phyloP scores from a whole-genome alignment of 116 monocot species.

The Dioscorea cayenensis region DNA sequence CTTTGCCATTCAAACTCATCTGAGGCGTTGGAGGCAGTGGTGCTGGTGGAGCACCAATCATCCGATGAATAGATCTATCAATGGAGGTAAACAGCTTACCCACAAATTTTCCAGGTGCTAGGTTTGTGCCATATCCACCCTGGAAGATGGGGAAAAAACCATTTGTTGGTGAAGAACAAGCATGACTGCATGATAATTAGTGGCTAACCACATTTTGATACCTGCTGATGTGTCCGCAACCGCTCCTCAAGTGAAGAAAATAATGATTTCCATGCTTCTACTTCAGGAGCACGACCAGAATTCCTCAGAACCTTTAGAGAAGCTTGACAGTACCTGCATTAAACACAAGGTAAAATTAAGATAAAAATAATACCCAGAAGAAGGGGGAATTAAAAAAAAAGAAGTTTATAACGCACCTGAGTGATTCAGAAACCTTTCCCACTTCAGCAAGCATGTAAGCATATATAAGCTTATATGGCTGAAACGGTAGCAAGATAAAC shows the following conservation, averaged over 20 bases:
- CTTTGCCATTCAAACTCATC: slow-evolving; percentile 24
- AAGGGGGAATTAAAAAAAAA: neutral
- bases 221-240: slow-evolving; percentile 80
- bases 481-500: slow-evolving; percentile 72
- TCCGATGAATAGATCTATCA: slow-evolving; percentile 74
- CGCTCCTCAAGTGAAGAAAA: slow-evolving; percentile 88
- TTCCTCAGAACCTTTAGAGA: slow-evolving; percentile 67
- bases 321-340: slow-evolving; percentile 89
- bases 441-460: slow-evolving; percentile 94
- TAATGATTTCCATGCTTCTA: slow-evolving; percentile 62
- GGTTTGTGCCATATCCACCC: slow-evolving; percentile 81
- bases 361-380: neutral
- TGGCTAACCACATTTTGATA: slow-evolving; percentile 4
- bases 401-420: slow-evolving; percentile 41
- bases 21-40: slow-evolving; percentile 54
- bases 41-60: slow-evolving; percentile 77
- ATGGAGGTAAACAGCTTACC: slow-evolving; percentile 79
- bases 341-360: neutral
- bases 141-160: slow-evolving; percentile 13
- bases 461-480: slow-evolving; percentile 96
- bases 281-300: slow-evolving; percentile 62
- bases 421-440: slow-evolving; percentile 82
- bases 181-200: neutral
- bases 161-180: neutral
- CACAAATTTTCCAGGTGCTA: slow-evolving; percentile 80